Conservation (phyloP, 331 rosid genomes). For the Quercus phellos region DNA sequence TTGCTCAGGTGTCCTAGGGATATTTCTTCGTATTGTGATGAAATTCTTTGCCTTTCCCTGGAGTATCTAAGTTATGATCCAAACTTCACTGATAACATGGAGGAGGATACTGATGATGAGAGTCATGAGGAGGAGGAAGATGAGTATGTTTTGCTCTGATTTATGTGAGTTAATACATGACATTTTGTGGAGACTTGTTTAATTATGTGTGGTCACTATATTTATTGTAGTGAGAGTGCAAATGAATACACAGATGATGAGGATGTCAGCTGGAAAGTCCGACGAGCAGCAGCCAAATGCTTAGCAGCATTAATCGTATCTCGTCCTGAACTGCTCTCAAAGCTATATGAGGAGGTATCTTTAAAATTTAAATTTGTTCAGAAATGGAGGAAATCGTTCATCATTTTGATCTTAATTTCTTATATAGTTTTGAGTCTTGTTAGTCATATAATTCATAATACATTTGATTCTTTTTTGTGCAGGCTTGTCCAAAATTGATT, state of each 20-base stretch:
- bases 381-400: background rate
- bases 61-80: constrained; percentile 94
- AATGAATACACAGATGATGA: constrained; percentile 97
- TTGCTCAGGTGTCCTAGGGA: constrained; percentile 98
- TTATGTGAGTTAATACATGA: constrained; percentile 16
- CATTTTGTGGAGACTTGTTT: constrained; percentile 8
- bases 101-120: constrained; percentile 96
- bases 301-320: constrained; percentile 92
- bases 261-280: constrained; percentile 98
- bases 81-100: constrained; percentile 98
- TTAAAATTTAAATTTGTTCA: constrained; percentile 11
- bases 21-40: constrained; percentile 78
- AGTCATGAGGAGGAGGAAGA: constrained; percentile 92
- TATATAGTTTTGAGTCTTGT: background rate
- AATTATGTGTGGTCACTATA: constrained; percentile 18
- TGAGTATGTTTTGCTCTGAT: constrained; percentile 57
- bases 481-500: constrained; percentile 98
- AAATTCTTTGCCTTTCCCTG: constrained; percentile 81
- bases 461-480: constrained; percentile 13
- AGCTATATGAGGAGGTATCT: constrained; percentile 85
- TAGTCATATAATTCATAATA: background rate
- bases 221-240: constrained; percentile 82
- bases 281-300: constrained; percentile 99
- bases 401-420: background rate
- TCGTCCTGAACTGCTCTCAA: constrained; percentile 92